Percentiles rank a stretch among this genome's conserved stretches.
phyloP scores from a whole-genome alignment of 495 filamentous ascomycete species.

The Massariosphaeria phaeospora region DNA sequence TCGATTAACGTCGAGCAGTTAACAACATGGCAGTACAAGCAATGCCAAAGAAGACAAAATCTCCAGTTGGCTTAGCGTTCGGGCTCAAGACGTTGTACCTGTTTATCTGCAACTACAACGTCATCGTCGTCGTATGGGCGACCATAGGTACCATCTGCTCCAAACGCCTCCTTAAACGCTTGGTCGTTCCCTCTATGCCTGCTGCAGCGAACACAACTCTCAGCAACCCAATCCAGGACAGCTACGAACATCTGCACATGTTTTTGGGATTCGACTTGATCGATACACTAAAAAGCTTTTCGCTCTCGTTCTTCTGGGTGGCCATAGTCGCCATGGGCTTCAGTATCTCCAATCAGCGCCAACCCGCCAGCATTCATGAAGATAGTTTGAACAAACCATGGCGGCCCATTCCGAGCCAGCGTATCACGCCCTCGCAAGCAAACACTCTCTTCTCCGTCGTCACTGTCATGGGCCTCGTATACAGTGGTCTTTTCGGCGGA shows the following conservation, averaged over 20 bases:
- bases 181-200: not conserved
- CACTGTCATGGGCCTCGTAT: not conserved
- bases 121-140: not conserved
- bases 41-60: too few species aligned
- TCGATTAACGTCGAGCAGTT: too few species aligned
- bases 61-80: not conserved
- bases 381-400: conserved; percentile 1
- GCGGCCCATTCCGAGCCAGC: not conserved
- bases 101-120: not conserved
- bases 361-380: not conserved
- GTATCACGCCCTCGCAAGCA: not conserved
- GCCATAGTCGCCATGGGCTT: not conserved
- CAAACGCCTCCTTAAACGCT: not conserved
- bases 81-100: not conserved
- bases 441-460: not conserved
- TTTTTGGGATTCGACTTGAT: not conserved
- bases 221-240: not conserved
- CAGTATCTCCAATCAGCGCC: conserved; percentile 1
- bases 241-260: not conserved
- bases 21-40: too few species aligned
- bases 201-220: not conserved
- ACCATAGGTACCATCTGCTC: not conserved
- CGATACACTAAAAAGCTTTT: not conserved
- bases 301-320: not conserved
- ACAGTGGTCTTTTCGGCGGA: not conserved